Evolutionary conservation across 768 basidiomycete species (phyloP), one percentile per base, ranked within the genome.

Genomic region (Podaxis mareebaensis): DNA sequence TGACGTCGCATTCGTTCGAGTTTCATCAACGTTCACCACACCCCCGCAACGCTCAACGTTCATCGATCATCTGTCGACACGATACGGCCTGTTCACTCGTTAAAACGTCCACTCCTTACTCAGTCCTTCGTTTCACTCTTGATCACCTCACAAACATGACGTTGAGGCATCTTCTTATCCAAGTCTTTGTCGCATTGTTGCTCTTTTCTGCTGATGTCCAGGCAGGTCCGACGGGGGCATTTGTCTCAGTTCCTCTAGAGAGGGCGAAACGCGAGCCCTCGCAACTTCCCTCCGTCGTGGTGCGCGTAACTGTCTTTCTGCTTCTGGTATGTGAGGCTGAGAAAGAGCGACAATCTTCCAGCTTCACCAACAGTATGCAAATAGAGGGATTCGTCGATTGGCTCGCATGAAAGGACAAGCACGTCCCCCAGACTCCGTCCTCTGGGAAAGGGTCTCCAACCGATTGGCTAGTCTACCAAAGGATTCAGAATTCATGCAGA

Each of bases 351-450:
- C 44, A 13, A 12, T 46, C 2, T 57, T 33, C 24, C 65, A 89
- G 87, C 67, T 82, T 54, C 75, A 87, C 56, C 87, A 88, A 70
- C 87, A 84, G 71, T 81, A 85, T 70, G 80, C 83, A 49, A 88
- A 86, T 67, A 83, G 79, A 48, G 79, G 78, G 39, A 73, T 81
- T 44, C 77, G 73, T 56, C 86, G 89, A 39, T 77, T 85, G 30
- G 83, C 85, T 8, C 78, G 75, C 42, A 86, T 89, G 83, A 83
- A 80, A 3, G 82, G 85, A 15, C 75, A 78, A 40, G 66, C 69
- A 28, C 73, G 69, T 12, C 80, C 80, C 3, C 71, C 76, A 20
- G 63, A 70, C 36, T 51, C 66, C 15, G 75, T 77, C 12, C 77
- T 86, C 33, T 61, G 68, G 15, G 57, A 67, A 7, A 78, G 76